Evolutionary conservation across 2,329 filamentous ascomycete genomes (phyloP), one percentile per base, ranked within the genome.

Genomic region (Arthrobotrys iridis): DNA sequence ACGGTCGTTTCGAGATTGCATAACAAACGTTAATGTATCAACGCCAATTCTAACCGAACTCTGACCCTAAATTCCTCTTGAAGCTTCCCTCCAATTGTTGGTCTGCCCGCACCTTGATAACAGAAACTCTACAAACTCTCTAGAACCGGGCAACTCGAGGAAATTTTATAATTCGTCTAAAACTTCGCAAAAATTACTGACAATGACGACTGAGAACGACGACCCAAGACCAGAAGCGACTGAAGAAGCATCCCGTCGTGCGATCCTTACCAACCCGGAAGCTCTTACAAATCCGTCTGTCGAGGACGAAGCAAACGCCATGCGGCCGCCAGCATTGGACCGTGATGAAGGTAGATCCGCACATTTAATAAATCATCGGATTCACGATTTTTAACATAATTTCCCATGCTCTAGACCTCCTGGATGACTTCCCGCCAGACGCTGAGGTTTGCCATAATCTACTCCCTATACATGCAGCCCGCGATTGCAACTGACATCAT

Each of bases 401-500:
- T 48, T 40, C 58, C 1, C 20, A 1, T 20, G 24, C 26, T 58
- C 26, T 58, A 79, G 79, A 79, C 59, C 73, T 79, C 22, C 77
- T 79, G 4, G 78, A 78, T 30, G 78, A 79, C 10, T 79, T 76
- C 62, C 78, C 78, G 8, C 41, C 68, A n/a, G 79, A 79, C 33
- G 77, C 72, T 33, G 78, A 78, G 40, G 78, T 79, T 72, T 45
- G 76, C 37, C 37, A 58, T 20, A 2, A 3, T 52, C 13, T 20
- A 26, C n/a, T 2, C 6, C 46, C 46, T 33, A 10, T 22, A n/a
- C n/a, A n/a, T n/a, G n/a, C n/a, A n/a, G n/a, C n/a, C n/a, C 24
- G 1, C 45, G 15, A 1, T 30, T 28, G 22, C 48, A 20, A 40
- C 41, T 18, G 15, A 62, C 26, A 30, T 35, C 4, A 24, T 35